These are phyloP conservation scores for Carpinus viminea DNA, from an alignment of 306 rosid species.

Conservation along the genomic window DNA sequence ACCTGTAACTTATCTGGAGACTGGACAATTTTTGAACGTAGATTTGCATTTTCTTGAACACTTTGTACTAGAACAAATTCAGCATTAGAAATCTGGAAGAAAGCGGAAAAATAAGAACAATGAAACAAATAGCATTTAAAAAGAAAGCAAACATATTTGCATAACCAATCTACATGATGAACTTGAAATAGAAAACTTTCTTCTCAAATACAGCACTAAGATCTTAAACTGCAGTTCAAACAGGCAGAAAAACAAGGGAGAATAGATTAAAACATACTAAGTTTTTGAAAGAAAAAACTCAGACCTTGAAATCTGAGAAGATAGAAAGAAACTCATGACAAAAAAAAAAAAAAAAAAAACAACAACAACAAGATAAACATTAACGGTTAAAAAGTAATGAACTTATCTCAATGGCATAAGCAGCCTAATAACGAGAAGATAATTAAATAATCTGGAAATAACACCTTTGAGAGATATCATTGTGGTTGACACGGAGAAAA, in stretches of 20 bases:
- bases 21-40: conserved; percentile 75
- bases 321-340: background rate
- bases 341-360: background rate
- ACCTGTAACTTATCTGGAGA: conserved; percentile 96
- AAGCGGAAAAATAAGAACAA: conserved; percentile 12
- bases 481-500: background rate
- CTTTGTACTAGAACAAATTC: conserved; percentile 66
- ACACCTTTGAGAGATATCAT: background rate
- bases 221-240: background rate
- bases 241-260: background rate
- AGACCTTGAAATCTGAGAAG: background rate
- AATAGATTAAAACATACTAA: background rate
- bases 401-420: background rate
- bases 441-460: background rate
- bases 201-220: background rate
- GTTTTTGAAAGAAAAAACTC: background rate
- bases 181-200: background rate
- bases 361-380: too few relatives aligned
- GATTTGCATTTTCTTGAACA: conserved; percentile 77
- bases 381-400: background rate
- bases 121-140: conserved; percentile 6
- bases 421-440: background rate
- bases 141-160: background rate
- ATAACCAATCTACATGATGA: background rate
- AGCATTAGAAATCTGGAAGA: conserved; percentile 69